Base-by-base conservation (phyloP, 148 eudicot genomes). In the Spergularia bocconei region DNA sequence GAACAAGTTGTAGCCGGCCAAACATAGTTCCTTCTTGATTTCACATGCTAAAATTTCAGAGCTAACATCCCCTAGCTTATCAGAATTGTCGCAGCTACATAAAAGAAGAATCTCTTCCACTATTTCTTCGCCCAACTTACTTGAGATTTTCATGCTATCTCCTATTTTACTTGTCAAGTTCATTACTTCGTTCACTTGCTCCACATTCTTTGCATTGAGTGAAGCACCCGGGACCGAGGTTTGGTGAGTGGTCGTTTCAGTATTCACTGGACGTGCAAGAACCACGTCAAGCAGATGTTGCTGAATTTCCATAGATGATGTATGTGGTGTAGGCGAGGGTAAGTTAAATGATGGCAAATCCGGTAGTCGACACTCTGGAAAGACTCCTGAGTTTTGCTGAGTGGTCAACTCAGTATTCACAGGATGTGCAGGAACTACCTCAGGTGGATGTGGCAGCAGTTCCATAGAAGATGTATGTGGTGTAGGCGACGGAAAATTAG, bases 1-100 rank as follows among this genome's bases (percentile, higher is more conserved):
- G 77, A 84, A 84, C n/a, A 84, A 52, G 21, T 66, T 53, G 75
- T 76, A 84, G 58, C 80, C 82, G 56, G 74, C 76, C 68, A 72
- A 52, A 60, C 79, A 80, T 38, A 79, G 77, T 73, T 81, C 76
- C 66, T 41, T 78, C 68, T 79, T 76, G 36, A 84, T 25, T 76
- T 79, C 59, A 63, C 73, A 69, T 16, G 87, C 87, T 38, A 84
- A 33, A 72, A 4, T n/a, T 51, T 84, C 78, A 23, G 84, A 73
- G 66, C 75, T 58, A 53, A 75, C n/a, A 44, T 16, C 63, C 70
- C 70, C 63, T 20, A 53, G 48, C 17, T 73, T 75, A 63, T 62
- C 56, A 67, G 23, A 36, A 66, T 41, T 67, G 19, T 36, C 70
- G 58, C 47, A 36, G 51, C 77, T 64, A 74, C 56, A 79, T 48